Evolutionary conservation across 1,139 yeast species (phyloP).

Genomic region (Wickerhamomyces sp.): DNA sequence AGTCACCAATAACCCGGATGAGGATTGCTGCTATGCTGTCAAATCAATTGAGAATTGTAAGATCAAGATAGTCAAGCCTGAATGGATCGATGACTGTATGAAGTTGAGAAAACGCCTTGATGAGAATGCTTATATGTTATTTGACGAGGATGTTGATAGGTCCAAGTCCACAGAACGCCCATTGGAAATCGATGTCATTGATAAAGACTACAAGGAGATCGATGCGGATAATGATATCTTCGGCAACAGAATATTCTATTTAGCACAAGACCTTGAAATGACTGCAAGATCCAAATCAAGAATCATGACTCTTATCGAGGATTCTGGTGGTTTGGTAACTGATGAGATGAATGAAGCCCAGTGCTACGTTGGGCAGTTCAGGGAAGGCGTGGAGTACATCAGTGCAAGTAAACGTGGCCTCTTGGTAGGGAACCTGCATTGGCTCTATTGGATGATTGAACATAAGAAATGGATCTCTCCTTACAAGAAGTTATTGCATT

Average conservation of each 20-base stretch:
- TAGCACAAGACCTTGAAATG: conserved; percentile 27
- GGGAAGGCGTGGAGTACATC: conserved; percentile 53
- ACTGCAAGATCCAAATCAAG: conserved; percentile 26
- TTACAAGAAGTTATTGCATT: conserved; percentile 51
- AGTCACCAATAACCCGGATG: conserved; percentile 49
- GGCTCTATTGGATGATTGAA: conserved; percentile 68
- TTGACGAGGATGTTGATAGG: conserved; percentile 7
- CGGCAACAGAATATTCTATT: conserved; percentile 20
- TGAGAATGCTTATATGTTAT: conserved; percentile 47
- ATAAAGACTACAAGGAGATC: conserved; percentile 13
- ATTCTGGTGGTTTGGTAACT: conserved; percentile 36
- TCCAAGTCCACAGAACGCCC: not conserved
- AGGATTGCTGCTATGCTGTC: conserved; percentile 38
- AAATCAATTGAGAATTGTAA: conserved; percentile 33
- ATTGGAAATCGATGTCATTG: not conserved
- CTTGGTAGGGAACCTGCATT: conserved; percentile 60
- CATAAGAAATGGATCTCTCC: conserved; percentile 58
- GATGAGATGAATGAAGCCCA: conserved; percentile 35
- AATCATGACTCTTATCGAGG: conserved; percentile 29
- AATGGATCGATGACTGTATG: conserved; percentile 73
- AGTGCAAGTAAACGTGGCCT: conserved; percentile 29
- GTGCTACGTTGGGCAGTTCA: conserved; percentile 61
- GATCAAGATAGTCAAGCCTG: conserved; percentile 65
- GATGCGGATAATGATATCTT: conserved; percentile 13
- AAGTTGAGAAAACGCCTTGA: conserved; percentile 44